Conservation (phyloP, 495 filamentous ascomycete species). For the Sporormia fimetaria region DNA sequence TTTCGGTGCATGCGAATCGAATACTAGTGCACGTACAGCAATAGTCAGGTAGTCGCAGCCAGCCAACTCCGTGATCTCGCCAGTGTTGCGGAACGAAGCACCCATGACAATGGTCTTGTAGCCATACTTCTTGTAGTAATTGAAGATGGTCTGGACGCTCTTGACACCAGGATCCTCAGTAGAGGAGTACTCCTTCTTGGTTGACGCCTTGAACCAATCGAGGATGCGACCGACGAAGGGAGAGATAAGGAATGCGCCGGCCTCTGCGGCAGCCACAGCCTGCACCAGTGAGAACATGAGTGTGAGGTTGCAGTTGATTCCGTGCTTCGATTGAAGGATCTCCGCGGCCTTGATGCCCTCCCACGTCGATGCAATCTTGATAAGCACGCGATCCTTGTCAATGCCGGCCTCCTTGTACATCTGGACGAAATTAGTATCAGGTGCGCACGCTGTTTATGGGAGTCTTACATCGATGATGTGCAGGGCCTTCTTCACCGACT, state of each 20-base stretch:
- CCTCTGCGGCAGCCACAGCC: slow-evolving; percentile 93
- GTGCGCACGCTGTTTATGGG: not conserved
- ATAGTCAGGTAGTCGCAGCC: slow-evolving; percentile 99
- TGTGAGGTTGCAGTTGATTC: slow-evolving; percentile 95
- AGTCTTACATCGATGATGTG: slow-evolving; percentile 84
- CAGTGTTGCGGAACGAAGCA: slow-evolving; percentile 88
- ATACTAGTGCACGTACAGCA: slow-evolving; percentile 48
- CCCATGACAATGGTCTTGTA: slow-evolving; percentile 99
- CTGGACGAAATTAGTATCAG: slow-evolving; percentile 35
- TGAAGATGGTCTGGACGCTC: slow-evolving; percentile 91
- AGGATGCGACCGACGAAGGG: slow-evolving; percentile 99
- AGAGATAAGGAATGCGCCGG: slow-evolving; percentile 95
- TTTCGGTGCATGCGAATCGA: not conserved
- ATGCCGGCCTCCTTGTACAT: slow-evolving; percentile 89
- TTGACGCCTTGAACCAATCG: slow-evolving; percentile 96
- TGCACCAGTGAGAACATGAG: slow-evolving; percentile 97
- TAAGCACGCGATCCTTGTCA: slow-evolving; percentile 84
- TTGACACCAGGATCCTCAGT: slow-evolving; percentile 94
- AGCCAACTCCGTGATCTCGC: slow-evolving; percentile 95
- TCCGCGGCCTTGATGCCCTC: slow-evolving; percentile 98
- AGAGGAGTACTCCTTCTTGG: slow-evolving; percentile 81
- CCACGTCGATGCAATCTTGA: slow-evolving; percentile 81
- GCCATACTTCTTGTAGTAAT: slow-evolving; percentile 99
- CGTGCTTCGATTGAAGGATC: slow-evolving; percentile 84
- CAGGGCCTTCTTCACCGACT: slow-evolving; percentile 87